Base-by-base conservation (phyloP, 164 flowering plant genomes). In the Piper longum region DNA sequence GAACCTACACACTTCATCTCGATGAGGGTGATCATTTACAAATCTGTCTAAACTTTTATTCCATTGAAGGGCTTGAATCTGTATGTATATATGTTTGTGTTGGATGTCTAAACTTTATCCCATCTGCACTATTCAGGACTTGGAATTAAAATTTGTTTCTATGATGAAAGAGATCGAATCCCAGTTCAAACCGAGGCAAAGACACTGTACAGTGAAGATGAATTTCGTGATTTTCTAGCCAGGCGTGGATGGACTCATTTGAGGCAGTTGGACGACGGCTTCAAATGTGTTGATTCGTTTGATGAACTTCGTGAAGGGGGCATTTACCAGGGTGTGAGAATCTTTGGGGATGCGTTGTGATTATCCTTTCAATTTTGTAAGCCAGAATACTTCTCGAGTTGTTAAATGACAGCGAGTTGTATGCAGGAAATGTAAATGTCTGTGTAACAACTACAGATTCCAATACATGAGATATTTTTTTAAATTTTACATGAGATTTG, bases 171-270 rank as follows among this genome's bases (percentile, higher is more conserved):
- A 18, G 85, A 77, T 43, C 82, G 75, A 43, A 61, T 80, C 54
- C 71, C 82, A 1, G 76, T 82, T 56, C 80, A 76, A 42, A 66
- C 85, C 3, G 84, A 83, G 72, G 87, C 83, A 66, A 85, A 80
- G 70, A 83, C 82, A 13, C 69, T 85, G 14, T 85, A 81, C 72
- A 78, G 81, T 4, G 85, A 83, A 66, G 84, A 78, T 41, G 87
- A 85, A 66, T 81, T 85, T 62, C 80, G 76, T 43, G 84, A 79
- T 59, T 80, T 81, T 62, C 76, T 85, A 26, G 56, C 75, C 3
- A 80, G 79, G 5, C 80, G 82, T 55, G 85, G 85, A 39, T 79
- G 83, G 82, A 70, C 76, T 41, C 74, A 78, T 52, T 67, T 85
- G 58, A 71, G 84, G 63, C 85, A 83, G 76, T 72, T 75, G 11